A percentile compares a stretch with the other conserved stretches of the same genome.
phyloP scores from a whole-genome alignment of 2,329 filamentous ascomycete genomes.

The Apiospora malaysiana region DNA sequence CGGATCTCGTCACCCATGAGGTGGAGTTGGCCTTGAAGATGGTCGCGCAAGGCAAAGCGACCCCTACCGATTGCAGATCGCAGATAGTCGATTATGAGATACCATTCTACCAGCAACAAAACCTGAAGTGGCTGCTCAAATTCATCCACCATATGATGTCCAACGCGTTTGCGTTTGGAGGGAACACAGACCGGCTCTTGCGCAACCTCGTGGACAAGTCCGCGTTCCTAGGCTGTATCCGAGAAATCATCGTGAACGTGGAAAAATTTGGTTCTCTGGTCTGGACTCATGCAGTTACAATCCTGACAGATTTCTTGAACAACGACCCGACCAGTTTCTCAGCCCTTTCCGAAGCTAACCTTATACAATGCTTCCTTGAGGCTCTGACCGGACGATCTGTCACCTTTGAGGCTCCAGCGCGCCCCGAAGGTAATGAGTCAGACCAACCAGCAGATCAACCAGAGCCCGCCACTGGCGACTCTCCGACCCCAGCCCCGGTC shows the following conservation, averaged over 20 bases:
- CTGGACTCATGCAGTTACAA: constrained; percentile 93
- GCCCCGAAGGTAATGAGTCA: constrained; percentile 38
- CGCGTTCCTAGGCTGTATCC: constrained; percentile 78
- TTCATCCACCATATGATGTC: constrained; percentile 96
- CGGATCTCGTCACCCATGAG: constrained; percentile 83
- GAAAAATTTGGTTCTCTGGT: constrained; percentile 86
- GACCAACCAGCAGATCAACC: not conserved
- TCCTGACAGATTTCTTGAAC: constrained; percentile 95
- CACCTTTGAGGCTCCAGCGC: constrained; percentile 43
- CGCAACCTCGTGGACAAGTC: constrained; percentile 95
- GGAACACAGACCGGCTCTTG: constrained; percentile 86
- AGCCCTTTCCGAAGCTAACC: constrained; percentile 90
- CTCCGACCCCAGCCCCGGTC: not conserved
- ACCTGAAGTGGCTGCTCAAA: constrained; percentile 91
- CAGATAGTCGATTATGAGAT: constrained; percentile 91
- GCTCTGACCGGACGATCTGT: constrained; percentile 70
- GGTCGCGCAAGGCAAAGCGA: constrained; percentile 73
- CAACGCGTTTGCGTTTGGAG: constrained; percentile 70
- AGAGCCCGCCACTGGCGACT: not conserved
- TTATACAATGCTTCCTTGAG: constrained; percentile 86
- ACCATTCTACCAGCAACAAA: constrained; percentile 91
- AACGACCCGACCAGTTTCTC: constrained; percentile 98
- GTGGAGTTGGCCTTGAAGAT: constrained; percentile 72
- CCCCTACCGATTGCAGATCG: constrained; percentile 73
- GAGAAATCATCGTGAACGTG: constrained; percentile 81